Evolutionary conservation across 2,329 filamentous ascomycete genomes (phyloP), one percentile per base, ranked within the genome.

Genomic region (Aspergillus viridinutans): DNA sequence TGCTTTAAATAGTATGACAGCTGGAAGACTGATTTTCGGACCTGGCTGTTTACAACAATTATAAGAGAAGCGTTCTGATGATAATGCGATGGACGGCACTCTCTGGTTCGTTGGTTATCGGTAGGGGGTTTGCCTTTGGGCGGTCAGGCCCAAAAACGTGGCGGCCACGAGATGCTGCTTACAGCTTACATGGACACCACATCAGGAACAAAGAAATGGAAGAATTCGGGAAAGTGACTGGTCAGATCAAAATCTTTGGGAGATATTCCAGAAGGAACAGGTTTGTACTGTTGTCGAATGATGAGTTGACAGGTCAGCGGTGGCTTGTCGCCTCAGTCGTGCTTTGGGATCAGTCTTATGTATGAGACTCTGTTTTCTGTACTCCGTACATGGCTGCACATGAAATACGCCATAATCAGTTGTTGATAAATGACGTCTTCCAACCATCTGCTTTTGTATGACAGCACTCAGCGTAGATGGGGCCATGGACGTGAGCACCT

Each of bases 151-250:
- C 54, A 63, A 63, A 61, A 70, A 70, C 69, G 69, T 71, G 69
- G 69, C 67, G 60, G 64, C 68, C 68, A 71, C 68, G 68, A 71
- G 68, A 67, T 54, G 25, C 14, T 38, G 32, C 32, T 38, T 14
- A 17, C 32, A 3, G 32, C 32, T 38, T 38, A 17, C 5, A 17
- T 38, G 32, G 14, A 38, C 43, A 21, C 21, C 12, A 47, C 21
- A 10, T 7, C 43, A 53, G 50, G 56, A 53, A 53, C 51, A 48
- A 53, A 56, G 49, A 57, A 57, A 60, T 49, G 56, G 17, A 9
- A 28, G 58, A 59, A 56, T 57, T 62, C 53, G 58, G 54, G 10
- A 56, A 40, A 42, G 4, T 59, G 55, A 61, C 29, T 28, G 45
- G 52, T 60, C 51, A 28, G 20, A 35, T 26, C 26, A 29, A 21